Percentiles rank a stretch among this genome's conserved stretches.
These are phyloP conservation scores for Micromonas pusilla DNA, from an alignment of 139 green algal genomes.

Conservation along the genomic window DNA sequence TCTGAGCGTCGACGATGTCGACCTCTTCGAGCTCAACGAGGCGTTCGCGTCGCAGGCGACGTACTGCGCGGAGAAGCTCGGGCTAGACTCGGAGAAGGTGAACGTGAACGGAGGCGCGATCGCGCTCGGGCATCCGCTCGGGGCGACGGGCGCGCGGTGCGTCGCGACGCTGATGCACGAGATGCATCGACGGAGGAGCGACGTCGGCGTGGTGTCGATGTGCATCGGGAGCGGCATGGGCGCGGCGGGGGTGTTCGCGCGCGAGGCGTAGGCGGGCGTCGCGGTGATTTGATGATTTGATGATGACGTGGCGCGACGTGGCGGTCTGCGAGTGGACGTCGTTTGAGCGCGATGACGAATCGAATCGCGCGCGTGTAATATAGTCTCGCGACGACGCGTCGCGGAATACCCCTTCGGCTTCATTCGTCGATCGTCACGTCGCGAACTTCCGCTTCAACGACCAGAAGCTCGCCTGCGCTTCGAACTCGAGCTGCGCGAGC, in stretches of 20 bases:
- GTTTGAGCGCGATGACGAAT: too few relatives aligned
- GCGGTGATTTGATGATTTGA: neutral
- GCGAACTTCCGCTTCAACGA: slow-evolving; percentile 41
- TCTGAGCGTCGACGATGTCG: slow-evolving; percentile 77
- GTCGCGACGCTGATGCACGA: slow-evolving; percentile 94
- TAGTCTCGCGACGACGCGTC: too few relatives aligned
- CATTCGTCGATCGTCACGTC: neutral
- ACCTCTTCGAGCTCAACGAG: slow-evolving; percentile 98
- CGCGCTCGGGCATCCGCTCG: slow-evolving; percentile 91
- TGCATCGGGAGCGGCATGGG: slow-evolving; percentile 84
- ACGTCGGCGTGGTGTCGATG: slow-evolving; percentile 95
- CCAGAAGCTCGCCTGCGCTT: slow-evolving; percentile 59
- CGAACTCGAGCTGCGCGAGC: slow-evolving; percentile 55
- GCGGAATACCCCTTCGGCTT: neutral
- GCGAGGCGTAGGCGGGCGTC: neutral
- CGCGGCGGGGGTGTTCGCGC: slow-evolving; percentile 43
- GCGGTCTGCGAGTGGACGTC: neutral
- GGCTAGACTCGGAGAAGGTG: slow-evolving; percentile 76
- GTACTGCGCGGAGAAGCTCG: slow-evolving; percentile 80
- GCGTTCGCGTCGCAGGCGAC: slow-evolving; percentile 66
- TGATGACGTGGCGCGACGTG: neutral
- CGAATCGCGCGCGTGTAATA: too few relatives aligned
- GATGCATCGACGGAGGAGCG: slow-evolving; percentile 75
- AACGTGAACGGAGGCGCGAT: slow-evolving; percentile 98
- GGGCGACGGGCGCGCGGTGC: slow-evolving; percentile 56